Evolutionary conservation across 495 filamentous ascomycete genomes (phyloP).

Genomic region (Bombardia bombarda): DNA sequence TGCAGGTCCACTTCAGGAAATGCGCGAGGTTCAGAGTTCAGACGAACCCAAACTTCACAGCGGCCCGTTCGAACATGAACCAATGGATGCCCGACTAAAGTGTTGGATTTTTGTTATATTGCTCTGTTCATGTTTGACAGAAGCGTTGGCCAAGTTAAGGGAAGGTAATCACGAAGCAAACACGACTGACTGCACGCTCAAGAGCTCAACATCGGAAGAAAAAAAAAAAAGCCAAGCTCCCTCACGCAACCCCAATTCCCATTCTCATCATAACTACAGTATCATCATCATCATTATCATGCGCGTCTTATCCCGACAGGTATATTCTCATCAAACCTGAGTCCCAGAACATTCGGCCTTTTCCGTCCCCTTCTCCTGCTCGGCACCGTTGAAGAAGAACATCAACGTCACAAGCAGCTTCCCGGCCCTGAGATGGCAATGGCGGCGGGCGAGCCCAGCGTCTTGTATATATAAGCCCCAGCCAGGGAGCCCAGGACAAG

Average conservation of each 20-base stretch:
- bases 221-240: background rate
- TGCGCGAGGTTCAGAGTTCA: too few species aligned
- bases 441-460: conserved; percentile 32
- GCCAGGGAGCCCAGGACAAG: conserved; percentile 45
- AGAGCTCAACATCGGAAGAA: background rate
- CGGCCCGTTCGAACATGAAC: too few species aligned
- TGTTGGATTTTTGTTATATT: too few species aligned
- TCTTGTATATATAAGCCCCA: conserved; percentile 41
- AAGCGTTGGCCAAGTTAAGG: too few species aligned
- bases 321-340: background rate
- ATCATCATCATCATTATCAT: background rate
- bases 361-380: conserved; percentile 23
- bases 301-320: background rate
- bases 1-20: too few species aligned
- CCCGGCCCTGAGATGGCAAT: conserved; percentile 35
- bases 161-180: too few species aligned
- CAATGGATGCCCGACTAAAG: too few species aligned
- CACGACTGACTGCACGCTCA: too few species aligned
- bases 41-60: too few species aligned
- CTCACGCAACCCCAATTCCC: too few species aligned
- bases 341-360: conserved; percentile 15
- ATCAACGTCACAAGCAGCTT: conserved; percentile 37
- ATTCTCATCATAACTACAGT: too few species aligned
- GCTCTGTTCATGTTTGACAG: too few species aligned
- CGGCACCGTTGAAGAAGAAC: conserved; percentile 35